These are phyloP conservation scores for Monascus purpureus DNA, from an alignment of 495 filamentous ascomycete species.

Conservation along the genomic window DNA sequence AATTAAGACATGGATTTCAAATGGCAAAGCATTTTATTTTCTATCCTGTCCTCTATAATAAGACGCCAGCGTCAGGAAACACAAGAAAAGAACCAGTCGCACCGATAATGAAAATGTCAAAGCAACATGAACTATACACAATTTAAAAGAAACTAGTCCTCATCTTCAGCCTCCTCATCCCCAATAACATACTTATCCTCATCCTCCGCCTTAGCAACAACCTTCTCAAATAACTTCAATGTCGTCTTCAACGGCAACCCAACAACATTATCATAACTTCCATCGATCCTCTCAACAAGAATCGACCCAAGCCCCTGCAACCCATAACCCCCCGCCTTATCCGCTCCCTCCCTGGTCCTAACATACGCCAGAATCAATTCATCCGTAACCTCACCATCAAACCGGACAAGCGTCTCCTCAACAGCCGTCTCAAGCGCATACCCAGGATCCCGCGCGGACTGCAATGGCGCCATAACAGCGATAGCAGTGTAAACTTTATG, in stretches of 20 bases:
- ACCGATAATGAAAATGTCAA: not conserved
- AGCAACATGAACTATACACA: no score
- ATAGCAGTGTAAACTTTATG: conserved; percentile 81
- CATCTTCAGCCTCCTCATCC: conserved; percentile 13
- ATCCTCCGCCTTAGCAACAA: conserved; percentile 43
- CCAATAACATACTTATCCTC: conserved; percentile 24
- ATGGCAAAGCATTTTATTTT: not conserved
- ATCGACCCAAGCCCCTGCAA: conserved; percentile 80
- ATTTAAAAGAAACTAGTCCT: no score
- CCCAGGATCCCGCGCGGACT: conserved; percentile 62
- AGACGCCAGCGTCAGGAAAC: not conserved
- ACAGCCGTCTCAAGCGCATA: conserved; percentile 69
- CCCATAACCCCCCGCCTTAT: conserved; percentile 95
- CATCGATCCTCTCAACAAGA: conserved; percentile 77
- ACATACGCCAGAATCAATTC: conserved; percentile 82
- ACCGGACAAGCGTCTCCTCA: conserved; percentile 77
- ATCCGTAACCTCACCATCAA: conserved; percentile 60
- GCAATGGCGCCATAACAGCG: conserved; percentile 64
- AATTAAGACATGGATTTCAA: not conserved
- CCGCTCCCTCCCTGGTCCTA: conserved; percentile 75
- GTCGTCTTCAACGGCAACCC: conserved; percentile 78
- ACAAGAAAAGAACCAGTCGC: not conserved
- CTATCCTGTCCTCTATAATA: not conserved
- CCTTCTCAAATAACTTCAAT: conserved; percentile 73
- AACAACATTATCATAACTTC: conserved; percentile 86